phyloP scores from a whole-genome alignment of 2,329 filamentous ascomycete genomes.

The Hypomyces perniciosus region DNA sequence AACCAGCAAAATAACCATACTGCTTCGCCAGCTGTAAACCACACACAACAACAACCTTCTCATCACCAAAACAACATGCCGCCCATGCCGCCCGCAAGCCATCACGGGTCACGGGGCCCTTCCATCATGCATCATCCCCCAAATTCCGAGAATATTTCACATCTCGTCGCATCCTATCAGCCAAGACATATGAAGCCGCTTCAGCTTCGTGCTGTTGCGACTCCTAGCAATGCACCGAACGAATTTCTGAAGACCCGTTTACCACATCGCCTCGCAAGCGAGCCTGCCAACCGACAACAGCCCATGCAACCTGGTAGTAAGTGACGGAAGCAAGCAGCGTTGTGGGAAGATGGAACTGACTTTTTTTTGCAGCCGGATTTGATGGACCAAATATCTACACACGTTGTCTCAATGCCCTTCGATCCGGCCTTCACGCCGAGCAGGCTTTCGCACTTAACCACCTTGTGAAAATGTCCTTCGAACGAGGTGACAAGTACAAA shows the following conservation, averaged over 20 bases:
- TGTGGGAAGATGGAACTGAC: neutral
- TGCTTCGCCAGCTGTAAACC: slow-evolving; percentile 23
- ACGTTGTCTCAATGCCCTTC: slow-evolving; percentile 75
- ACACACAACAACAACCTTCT: slow-evolving; percentile 19
- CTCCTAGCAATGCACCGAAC: slow-evolving; percentile 66
- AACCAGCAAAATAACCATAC: slow-evolving; percentile 32
- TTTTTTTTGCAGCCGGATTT: slow-evolving; percentile 42
- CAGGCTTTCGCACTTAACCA: slow-evolving; percentile 92
- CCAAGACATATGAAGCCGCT: slow-evolving; percentile 57
- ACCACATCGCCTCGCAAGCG: slow-evolving; percentile 31
- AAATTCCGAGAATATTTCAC: slow-evolving; percentile 51
- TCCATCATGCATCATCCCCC: slow-evolving; percentile 47
- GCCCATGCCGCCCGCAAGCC: slow-evolving; percentile 24
- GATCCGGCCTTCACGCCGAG: slow-evolving; percentile 71
- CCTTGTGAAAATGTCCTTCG: slow-evolving; percentile 89
- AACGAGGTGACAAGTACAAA: slow-evolving; percentile 90
- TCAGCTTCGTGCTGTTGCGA: slow-evolving; percentile 66
- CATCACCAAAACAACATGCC: slow-evolving; percentile 30
- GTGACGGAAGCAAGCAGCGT: slow-evolving; percentile 21
- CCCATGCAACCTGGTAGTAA: slow-evolving; percentile 57
- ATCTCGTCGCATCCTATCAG: slow-evolving; percentile 63
- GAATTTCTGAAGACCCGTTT: slow-evolving; percentile 49
- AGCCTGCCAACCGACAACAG: slow-evolving; percentile 30
- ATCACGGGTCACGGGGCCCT: slow-evolving; percentile 34
- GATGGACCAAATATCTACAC: slow-evolving; percentile 88